Evolutionary conservation across 2,329 filamentous ascomycete genomes (phyloP).

Genomic region (Cercospora sp.): DNA sequence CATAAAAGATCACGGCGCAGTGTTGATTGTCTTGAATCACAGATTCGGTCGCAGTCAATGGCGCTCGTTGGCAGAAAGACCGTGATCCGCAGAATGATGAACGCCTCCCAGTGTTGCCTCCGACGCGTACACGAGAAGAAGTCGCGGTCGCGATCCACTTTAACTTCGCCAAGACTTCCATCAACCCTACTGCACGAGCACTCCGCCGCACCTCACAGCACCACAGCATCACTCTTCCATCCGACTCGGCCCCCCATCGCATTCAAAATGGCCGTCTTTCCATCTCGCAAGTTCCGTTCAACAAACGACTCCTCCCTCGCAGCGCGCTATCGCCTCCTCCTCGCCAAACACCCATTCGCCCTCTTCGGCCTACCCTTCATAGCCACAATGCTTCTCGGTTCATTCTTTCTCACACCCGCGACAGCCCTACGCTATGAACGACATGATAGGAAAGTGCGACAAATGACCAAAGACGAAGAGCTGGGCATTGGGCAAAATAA

Average conservation of each 20-base stretch:
- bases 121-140: slow-evolving; percentile 9
- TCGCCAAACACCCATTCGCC: slow-evolving; percentile 80
- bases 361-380: slow-evolving; percentile 95
- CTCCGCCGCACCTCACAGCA: not conserved
- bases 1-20: not conserved
- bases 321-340: slow-evolving; percentile 70
- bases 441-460: slow-evolving; percentile 84
- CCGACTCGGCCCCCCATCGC: not conserved
- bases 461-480: slow-evolving; percentile 82
- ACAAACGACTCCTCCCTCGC: slow-evolving; percentile 69
- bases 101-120: slow-evolving; percentile 7
- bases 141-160: slow-evolving; percentile 11
- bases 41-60: not conserved
- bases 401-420: slow-evolving; percentile 91
- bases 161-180: not conserved
- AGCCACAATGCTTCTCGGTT: slow-evolving; percentile 82
- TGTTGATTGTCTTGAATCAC: not conserved
- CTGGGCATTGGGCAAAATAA: slow-evolving; percentile 73
- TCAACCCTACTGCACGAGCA: not conserved
- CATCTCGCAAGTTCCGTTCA: slow-evolving; percentile 58
- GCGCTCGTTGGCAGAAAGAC: not conserved
- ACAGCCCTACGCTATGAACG: slow-evolving; percentile 92
- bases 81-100: not conserved
- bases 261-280: slow-evolving; percentile 39
- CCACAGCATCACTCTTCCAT: not conserved